Evolutionary conservation across 805 yeast species (phyloP), one percentile per base, ranked within the genome.

Genomic region (Sugiyamaella marilandica): DNA sequence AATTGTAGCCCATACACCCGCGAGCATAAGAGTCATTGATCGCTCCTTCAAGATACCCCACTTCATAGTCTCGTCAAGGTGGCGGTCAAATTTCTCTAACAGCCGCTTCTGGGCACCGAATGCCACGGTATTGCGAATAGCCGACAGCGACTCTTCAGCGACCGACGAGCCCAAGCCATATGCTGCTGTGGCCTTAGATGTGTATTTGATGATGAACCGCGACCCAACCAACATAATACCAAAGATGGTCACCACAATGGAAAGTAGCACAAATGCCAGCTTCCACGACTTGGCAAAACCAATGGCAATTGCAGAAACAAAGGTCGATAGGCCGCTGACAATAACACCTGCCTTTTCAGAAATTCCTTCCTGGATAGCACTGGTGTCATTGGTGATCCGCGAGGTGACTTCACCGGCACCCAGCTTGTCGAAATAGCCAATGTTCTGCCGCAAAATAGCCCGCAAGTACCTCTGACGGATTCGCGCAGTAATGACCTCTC

Each of bases 371-470:
- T 73, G 76, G 37, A 72, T 65, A 41, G 65, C 55, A 21, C 65
- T 64, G n/a, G 74, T 72, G 47, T 71, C 75, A 19, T 69, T 68
- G 37, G 74, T 67, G 60, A 72, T 72, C 14, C 76, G 69, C 9
- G 74, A 69, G 14, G 76, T 70, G 36, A 72, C 71, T 50, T 70
- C 73, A 13, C 76, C 76, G n/a, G 74, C 63, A 13, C 76, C 76
- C 13, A 72, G 62, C 43, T 65, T 63, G 55, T 72, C 76, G 52
- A 72, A 73, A 53, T 66, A 73, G 19, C 71, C 76, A 36, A 72
- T 66, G 46, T 72, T 72, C 55, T 72, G 76, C 39, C 72, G 63
- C 45, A 72, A 59, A 9, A 70, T 61, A 0, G 74, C 69, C 49
- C 60, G 55, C 29, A 72, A 58, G 51, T 71, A 72, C 39, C 62